phyloP scores from a whole-genome alignment of 768 basidiomycete genomes.

The Cystobasidium onofrii region DNA sequence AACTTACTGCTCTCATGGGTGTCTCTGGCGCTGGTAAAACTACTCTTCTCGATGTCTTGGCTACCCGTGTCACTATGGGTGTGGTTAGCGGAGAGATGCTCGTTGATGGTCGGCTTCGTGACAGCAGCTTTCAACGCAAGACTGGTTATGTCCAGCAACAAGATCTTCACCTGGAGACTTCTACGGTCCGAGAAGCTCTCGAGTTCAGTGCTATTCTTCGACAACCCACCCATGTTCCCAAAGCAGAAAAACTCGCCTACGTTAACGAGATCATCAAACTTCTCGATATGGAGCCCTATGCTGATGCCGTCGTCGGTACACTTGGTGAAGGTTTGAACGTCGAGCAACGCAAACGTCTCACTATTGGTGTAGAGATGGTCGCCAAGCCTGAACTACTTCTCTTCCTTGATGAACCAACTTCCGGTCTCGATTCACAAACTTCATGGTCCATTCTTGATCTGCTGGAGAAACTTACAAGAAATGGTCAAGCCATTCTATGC shows the following conservation, averaged over 20 bases:
- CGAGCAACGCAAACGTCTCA: slow-evolving; percentile 55
- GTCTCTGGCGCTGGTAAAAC: slow-evolving; percentile 50
- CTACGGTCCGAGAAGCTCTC: slow-evolving; percentile 50
- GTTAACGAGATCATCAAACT: slow-evolving; percentile 49
- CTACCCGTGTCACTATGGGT: slow-evolving; percentile 47
- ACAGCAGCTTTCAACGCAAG: slow-evolving; percentile 49
- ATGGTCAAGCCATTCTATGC: slow-evolving; percentile 79
- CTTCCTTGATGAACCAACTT: slow-evolving; percentile 84
- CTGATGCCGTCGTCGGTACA: slow-evolving; percentile 50
- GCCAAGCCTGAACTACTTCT: slow-evolving; percentile 73
- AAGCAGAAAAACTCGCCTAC: slow-evolving; percentile 47
- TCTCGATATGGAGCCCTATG: slow-evolving; percentile 48
- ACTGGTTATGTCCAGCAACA: slow-evolving; percentile 43
- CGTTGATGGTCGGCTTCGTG: slow-evolving; percentile 48
- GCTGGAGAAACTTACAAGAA: slow-evolving; percentile 63
- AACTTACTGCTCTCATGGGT: slow-evolving; percentile 50
- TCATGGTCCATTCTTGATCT: slow-evolving; percentile 51
- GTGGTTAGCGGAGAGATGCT: slow-evolving; percentile 50
- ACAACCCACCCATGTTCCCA: slow-evolving; percentile 45
- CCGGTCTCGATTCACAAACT: slow-evolving; percentile 54
- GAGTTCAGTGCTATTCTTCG: slow-evolving; percentile 48
- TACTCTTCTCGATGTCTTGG: slow-evolving; percentile 41
- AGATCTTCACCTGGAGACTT: slow-evolving; percentile 47
- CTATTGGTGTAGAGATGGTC: slow-evolving; percentile 50
- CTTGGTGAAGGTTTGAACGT: slow-evolving; percentile 49